Conservation (phyloP, 2,329 filamentous ascomycete genomes). For the Pseudogymnoascus sp. region DNA sequence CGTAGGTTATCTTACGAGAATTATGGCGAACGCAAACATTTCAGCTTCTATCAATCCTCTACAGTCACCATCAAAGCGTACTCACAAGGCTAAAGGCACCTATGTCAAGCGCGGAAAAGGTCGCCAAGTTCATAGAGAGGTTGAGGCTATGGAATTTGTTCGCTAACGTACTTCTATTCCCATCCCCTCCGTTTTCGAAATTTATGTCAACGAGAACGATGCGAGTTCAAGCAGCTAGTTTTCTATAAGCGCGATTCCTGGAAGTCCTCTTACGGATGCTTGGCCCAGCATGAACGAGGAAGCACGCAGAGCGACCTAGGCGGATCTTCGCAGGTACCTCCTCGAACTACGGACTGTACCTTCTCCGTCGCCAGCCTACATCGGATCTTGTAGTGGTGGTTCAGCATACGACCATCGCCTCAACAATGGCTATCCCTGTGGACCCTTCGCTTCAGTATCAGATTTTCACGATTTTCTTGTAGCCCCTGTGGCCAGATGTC, state of each 20-base stretch:
- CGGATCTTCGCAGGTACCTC: neutral
- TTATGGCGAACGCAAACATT: neutral
- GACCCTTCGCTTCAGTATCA: neutral
- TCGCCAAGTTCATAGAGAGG: neutral
- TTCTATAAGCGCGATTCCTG: neutral
- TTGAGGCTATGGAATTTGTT: neutral
- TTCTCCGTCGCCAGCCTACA: neutral
- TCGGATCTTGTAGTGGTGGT: neutral
- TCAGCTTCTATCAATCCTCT: neutral
- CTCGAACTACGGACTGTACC: neutral
- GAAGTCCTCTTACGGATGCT: slow-evolving; percentile 10
- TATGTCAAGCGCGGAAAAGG: neutral
- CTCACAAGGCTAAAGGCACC: neutral
- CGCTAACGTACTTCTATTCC: neutral
- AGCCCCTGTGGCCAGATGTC: neutral
- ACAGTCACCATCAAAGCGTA: neutral
- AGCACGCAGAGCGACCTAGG: neutral
- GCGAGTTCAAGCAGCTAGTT: neutral
- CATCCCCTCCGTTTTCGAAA: neutral
- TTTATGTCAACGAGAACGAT: neutral
- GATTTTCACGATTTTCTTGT: neutral
- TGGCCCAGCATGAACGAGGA: slow-evolving; percentile 10
- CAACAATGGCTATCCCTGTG: neutral
- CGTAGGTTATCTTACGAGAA: neutral
- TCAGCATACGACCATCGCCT: neutral